These are phyloP conservation scores for Thielaviopsis cerberus DNA, from an alignment of 2,329 filamentous ascomycete species.

Conservation along the genomic window DNA sequence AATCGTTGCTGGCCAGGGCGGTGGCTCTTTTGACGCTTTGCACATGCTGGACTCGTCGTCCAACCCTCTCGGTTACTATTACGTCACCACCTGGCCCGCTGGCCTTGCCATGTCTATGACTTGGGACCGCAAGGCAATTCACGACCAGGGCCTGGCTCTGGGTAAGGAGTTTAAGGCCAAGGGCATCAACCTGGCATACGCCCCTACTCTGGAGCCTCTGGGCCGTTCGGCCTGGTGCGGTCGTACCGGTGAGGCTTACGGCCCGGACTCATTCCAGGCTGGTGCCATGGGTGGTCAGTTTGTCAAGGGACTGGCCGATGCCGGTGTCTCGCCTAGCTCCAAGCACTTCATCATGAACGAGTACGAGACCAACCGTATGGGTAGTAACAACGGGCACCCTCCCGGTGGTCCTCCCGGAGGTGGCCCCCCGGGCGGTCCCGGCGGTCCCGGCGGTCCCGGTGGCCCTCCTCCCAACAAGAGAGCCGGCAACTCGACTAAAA, in stretches of 20 bases:
- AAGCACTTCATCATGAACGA: slow-evolving; percentile 60
- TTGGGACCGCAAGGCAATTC: slow-evolving; percentile 61
- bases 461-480: slow-evolving; percentile 15
- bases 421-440: no score
- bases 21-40: slow-evolving; percentile 52
- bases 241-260: slow-evolving; percentile 46
- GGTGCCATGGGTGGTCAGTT: slow-evolving; percentile 29
- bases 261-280: slow-evolving; percentile 49
- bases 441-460: slow-evolving; percentile 35
- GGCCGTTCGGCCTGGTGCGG: slow-evolving; percentile 29
- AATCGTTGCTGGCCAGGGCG: slow-evolving; percentile 59
- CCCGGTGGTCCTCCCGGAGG: background rate
- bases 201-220: slow-evolving; percentile 19
- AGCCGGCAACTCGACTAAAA: slow-evolving; percentile 40
- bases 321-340: slow-evolving; percentile 22
- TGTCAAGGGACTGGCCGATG: slow-evolving; percentile 20
- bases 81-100: slow-evolving; percentile 57
- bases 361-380: slow-evolving; percentile 53
- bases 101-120: slow-evolving; percentile 63
- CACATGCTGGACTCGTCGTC: slow-evolving; percentile 40
- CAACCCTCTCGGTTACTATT: slow-evolving; percentile 43
- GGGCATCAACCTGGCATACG: slow-evolving; percentile 57
- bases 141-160: slow-evolving; percentile 47
- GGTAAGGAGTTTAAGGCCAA: slow-evolving; percentile 51
- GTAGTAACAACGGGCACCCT: slow-evolving; percentile 14